Evolutionary conservation across 2,329 filamentous ascomycete species (phyloP).

Genomic region (Penicillium sp.): DNA sequence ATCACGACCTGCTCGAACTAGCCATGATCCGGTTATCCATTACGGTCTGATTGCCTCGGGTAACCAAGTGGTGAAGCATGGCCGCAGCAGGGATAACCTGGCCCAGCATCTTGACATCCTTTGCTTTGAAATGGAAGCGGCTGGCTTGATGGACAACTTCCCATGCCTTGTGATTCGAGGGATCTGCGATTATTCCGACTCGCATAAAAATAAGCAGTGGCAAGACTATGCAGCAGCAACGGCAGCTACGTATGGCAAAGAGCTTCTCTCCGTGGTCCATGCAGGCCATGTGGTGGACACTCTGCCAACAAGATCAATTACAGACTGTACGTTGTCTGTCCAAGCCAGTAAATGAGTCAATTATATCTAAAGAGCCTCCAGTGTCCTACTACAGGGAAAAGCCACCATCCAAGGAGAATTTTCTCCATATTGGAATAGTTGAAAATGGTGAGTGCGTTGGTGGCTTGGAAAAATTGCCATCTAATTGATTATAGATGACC

Average conservation of each 20-base stretch:
- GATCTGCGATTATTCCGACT: conserved; percentile 9
- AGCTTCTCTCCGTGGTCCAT: not conserved
- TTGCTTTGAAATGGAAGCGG: not conserved
- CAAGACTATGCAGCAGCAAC: conserved; percentile 6
- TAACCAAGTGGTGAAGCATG: conserved; percentile 1
- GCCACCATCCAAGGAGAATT: not conserved
- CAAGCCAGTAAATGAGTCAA: not conserved
- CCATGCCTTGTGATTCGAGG: conserved; percentile 8
- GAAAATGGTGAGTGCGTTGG: not conserved
- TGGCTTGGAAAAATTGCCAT: not conserved
- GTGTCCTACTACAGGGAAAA: not conserved
- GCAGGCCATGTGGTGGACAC: conserved; percentile 1
- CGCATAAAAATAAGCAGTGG: conserved; percentile 10
- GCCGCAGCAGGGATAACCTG: not conserved
- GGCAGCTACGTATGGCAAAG: not conserved
- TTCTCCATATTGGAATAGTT: not conserved
- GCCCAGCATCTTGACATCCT: not conserved
- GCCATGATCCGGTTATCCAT: conserved; percentile 1
- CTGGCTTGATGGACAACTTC: conserved; percentile 1
- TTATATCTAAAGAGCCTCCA: not conserved
- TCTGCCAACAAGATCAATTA: not conserved
- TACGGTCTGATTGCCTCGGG: conserved; percentile 10
- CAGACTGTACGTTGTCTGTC: not conserved
- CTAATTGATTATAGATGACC: not conserved
- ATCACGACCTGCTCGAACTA: not conserved